Conservation (phyloP, 257 asterid species). For the Henckelia pumila region DNA sequence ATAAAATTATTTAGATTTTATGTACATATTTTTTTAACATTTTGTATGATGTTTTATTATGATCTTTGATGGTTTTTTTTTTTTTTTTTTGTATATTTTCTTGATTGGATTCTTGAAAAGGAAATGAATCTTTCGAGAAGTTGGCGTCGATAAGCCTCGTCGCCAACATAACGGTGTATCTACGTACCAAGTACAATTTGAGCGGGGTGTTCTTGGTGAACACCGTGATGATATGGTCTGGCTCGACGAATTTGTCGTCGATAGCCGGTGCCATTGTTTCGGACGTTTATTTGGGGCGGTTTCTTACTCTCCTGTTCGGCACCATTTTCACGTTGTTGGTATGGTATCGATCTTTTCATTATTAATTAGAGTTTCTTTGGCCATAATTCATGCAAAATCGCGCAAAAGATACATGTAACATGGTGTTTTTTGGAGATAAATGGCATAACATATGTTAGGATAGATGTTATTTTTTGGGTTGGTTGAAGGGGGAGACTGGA, state of each 20-base stretch:
- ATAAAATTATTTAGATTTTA: not conserved
- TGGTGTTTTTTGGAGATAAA: not conserved
- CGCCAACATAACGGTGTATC: constrained; percentile 60
- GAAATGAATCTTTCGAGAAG: constrained; percentile 87
- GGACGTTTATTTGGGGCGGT: constrained; percentile 61
- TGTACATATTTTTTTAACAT: not conserved
- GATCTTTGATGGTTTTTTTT: not conserved
- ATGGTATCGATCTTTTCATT: not conserved
- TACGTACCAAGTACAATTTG: constrained; percentile 58
- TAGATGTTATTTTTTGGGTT: too few relatives aligned
- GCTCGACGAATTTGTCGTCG: constrained; percentile 52
- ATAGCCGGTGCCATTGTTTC: constrained; percentile 66
- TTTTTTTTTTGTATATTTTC: not conserved
- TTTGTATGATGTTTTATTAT: not conserved
- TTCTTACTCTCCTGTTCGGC: constrained; percentile 68
- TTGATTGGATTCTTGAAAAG: constrained; percentile 21
- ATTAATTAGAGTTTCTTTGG: not conserved
- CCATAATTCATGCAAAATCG: not conserved
- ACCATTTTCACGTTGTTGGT: constrained; percentile 57
- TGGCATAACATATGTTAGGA: not conserved
- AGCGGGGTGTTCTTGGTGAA: constrained; percentile 58
- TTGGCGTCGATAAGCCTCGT: constrained; percentile 77
- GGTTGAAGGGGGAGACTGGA: too few relatives aligned
- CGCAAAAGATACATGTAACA: too few relatives aligned
- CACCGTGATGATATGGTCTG: constrained; percentile 67